phyloP scores from a whole-genome alignment of 2,329 filamentous ascomycete species.

The Rhexocercosporidium sp. region DNA sequence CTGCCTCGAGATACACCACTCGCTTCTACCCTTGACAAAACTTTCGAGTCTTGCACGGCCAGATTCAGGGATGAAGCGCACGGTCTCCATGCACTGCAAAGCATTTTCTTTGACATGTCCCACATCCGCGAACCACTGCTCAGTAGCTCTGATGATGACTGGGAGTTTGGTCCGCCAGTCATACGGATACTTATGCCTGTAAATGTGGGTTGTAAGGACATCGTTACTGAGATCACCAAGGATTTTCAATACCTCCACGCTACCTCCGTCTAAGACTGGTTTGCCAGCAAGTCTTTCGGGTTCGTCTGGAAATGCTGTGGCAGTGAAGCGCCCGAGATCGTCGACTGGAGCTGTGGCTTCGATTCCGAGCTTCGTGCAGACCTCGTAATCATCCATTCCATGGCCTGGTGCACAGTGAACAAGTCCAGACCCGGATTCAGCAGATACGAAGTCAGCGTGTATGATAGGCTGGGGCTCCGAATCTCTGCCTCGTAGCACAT shows the following conservation, averaged over 20 bases:
- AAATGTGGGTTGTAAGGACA: constrained; percentile 72
- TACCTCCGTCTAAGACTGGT: constrained; percentile 73
- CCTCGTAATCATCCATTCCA: constrained; percentile 94
- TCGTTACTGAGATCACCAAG: constrained; percentile 65
- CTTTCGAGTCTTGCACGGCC: constrained; percentile 79
- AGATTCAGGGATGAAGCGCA: constrained; percentile 78
- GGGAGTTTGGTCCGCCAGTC: constrained; percentile 97
- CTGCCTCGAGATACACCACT: constrained; percentile 98
- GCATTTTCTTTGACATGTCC: constrained; percentile 79
- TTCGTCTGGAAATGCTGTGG: constrained; percentile 74
- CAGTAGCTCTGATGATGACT: constrained; percentile 88
- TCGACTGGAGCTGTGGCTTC: constrained; percentile 82
- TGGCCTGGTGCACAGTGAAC: constrained; percentile 95
- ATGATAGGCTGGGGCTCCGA: constrained; percentile 72
- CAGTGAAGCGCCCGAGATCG: constrained; percentile 79
- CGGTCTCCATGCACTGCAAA: constrained; percentile 69
- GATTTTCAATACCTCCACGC: constrained; percentile 70
- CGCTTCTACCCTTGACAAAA: constrained; percentile 85
- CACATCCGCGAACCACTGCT: constrained; percentile 98
- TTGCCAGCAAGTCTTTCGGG: constrained; percentile 72
- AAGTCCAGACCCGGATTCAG: constrained; percentile 90
- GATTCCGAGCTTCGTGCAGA: constrained; percentile 74
- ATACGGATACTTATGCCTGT: constrained; percentile 94
- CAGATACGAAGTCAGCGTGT: constrained; percentile 86
- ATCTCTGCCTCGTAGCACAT: constrained; percentile 67